Percentiles rank a stretch among this genome's conserved stretches.
Conservation (phyloP, 202 grass and related monocot species). For the Bolboschoenoplectus hybrid region DNA sequence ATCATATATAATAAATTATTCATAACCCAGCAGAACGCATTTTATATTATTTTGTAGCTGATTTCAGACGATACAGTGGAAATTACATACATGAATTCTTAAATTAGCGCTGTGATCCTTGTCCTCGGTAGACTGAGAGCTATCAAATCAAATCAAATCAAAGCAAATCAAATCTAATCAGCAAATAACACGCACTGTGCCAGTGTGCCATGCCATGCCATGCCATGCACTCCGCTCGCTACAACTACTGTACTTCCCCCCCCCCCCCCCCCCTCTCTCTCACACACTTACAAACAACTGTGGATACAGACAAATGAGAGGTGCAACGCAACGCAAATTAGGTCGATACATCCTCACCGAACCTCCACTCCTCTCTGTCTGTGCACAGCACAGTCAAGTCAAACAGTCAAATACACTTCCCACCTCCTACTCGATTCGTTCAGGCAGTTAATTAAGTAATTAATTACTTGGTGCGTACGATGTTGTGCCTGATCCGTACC, state of each 20-base stretch:
- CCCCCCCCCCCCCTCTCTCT: too few relatives aligned
- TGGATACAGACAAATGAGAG: too few relatives aligned
- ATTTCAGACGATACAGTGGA: too few relatives aligned
- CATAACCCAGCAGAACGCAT: too few relatives aligned
- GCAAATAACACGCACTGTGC: background rate
- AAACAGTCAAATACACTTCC: background rate
- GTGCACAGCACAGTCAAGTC: background rate
- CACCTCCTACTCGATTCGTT: background rate
- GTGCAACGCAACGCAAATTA: too few relatives aligned
- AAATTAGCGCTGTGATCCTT: too few relatives aligned
- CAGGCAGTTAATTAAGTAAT: background rate
- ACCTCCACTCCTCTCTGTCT: background rate
- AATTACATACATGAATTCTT: too few relatives aligned
- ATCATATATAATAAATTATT: too few relatives aligned
- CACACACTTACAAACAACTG: too few relatives aligned
- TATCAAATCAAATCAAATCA: too few relatives aligned
- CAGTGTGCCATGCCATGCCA: background rate
- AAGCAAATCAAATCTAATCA: too few relatives aligned
- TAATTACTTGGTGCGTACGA: conserved; percentile 7
- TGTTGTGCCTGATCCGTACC: background rate
- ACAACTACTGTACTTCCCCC: background rate
- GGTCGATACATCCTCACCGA: background rate
- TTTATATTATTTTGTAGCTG: too few relatives aligned
- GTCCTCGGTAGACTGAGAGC: background rate
- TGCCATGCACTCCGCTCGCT: background rate